These are phyloP conservation scores for Quercus variabilis DNA, from an alignment of 306 rosid species.

Conservation along the genomic window DNA sequence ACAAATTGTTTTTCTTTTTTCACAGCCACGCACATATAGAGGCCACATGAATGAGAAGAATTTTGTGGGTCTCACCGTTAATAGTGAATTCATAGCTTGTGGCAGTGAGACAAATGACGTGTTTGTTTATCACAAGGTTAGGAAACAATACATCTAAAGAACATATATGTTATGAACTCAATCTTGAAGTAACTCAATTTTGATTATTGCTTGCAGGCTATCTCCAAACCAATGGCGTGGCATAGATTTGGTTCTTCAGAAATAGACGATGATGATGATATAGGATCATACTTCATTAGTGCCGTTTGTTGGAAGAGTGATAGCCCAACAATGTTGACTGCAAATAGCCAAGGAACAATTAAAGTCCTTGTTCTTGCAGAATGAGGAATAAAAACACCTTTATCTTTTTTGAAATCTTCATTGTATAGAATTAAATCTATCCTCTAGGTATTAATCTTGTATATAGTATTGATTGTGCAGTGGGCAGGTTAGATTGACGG, in stretches of 20 bases:
- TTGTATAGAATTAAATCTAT: neutral
- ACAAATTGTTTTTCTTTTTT: conserved; percentile 1
- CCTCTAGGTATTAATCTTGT: neutral
- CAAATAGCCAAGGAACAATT: conserved; percentile 93
- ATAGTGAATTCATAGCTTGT: conserved; percentile 80
- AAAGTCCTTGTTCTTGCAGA: conserved; percentile 94
- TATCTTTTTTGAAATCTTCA: neutral
- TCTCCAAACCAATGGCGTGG: conserved; percentile 79
- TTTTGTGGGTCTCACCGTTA: conserved; percentile 95
- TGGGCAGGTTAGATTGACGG: neutral
- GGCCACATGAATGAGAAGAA: conserved; percentile 96
- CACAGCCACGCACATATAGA: conserved; percentile 75
- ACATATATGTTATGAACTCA: neutral
- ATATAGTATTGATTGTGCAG: neutral
- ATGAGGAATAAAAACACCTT: conserved; percentile 2
- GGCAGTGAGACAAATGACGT: conserved; percentile 97
- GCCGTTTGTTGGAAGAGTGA: conserved; percentile 98
- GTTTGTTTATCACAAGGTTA: conserved; percentile 93
- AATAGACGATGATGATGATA: conserved; percentile 68
- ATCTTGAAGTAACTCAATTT: conserved; percentile 5
- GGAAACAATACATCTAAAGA: neutral
- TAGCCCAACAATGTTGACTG: conserved; percentile 86
- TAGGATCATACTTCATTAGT: conserved; percentile 81
- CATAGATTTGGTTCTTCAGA: conserved; percentile 82
- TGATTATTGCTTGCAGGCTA: conserved; percentile 57